These are phyloP conservation scores for Diaporthe sp. DNA, from an alignment of 2,329 filamentous ascomycete genomes.

Conservation along the genomic window DNA sequence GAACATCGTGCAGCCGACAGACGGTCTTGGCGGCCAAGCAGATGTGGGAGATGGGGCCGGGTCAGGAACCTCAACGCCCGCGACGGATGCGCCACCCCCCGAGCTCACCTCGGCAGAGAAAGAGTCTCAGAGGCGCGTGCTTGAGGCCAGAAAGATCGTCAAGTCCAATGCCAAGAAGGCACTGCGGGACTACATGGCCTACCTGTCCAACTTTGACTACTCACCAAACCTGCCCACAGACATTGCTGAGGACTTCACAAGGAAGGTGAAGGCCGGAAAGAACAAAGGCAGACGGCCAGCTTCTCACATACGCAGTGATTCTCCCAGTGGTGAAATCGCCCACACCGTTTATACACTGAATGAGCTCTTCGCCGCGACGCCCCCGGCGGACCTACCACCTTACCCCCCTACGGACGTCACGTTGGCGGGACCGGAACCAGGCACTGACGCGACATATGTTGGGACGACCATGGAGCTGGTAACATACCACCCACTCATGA, in stretches of 20 bases:
- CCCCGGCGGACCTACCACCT: slow-evolving; percentile 75
- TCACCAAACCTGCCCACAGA: slow-evolving; percentile 77
- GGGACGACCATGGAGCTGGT: slow-evolving; percentile 69
- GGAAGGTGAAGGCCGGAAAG: slow-evolving; percentile 70
- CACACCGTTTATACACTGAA: slow-evolving; percentile 64
- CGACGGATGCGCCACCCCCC: slow-evolving; percentile 46
- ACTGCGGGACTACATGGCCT: slow-evolving; percentile 80
- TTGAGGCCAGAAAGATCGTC: slow-evolving; percentile 77
- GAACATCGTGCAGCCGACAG: slow-evolving; percentile 45
- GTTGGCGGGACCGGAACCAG: slow-evolving; percentile 47
- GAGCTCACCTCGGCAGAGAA: slow-evolving; percentile 59
- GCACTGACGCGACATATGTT: slow-evolving; percentile 49
- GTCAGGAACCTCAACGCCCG: slow-evolving; percentile 37
- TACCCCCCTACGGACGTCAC: slow-evolving; percentile 68
- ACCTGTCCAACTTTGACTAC: slow-evolving; percentile 83
- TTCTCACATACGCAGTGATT: slow-evolving; percentile 44
- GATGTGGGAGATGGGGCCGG: slow-evolving; percentile 11
- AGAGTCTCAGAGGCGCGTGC: slow-evolving; percentile 59
- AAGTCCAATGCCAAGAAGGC: slow-evolving; percentile 83
- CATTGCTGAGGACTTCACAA: slow-evolving; percentile 68
- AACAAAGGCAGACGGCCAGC: slow-evolving; percentile 60
- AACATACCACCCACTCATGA: slow-evolving; percentile 86
- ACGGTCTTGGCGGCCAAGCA: background rate
- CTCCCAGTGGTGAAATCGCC: slow-evolving; percentile 44
- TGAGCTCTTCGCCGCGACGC: slow-evolving; percentile 78